Evolutionary conservation across 257 asterid genomes (phyloP), one percentile per base, ranked within the genome.

Genomic region (Fraxinus quadrangulata): DNA sequence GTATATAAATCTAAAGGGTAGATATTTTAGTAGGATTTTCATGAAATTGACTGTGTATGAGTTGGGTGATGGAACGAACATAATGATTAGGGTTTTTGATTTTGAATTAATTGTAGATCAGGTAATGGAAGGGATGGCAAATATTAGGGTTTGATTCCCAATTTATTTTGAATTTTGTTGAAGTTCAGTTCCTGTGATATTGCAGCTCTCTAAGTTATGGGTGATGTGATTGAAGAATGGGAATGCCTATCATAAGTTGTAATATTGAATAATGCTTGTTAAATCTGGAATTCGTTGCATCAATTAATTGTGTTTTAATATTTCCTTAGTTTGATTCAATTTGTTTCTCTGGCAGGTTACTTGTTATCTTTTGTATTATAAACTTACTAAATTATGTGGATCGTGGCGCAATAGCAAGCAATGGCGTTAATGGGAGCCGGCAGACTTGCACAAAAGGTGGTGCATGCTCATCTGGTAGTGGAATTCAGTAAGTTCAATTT

Each of bases 401-500:
- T 81, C 95, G 97, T 7, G 97, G 97, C 75, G 88, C 94, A 72
- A 92, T 92, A 84, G 97, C 97, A 19, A 92, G 97, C 85, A 92
- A 92, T 75, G 97, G 97, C 65, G 97, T 92, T 66, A 92, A 92
- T 75, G 97, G 97, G 76, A 91, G 89, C 81, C 88, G 77, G 28
- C 76, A 36, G 84, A 75, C 81, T 83, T 92, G 97, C 84, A 76
- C 87, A 3, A 77, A 81, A 24, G 39, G 75, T 80, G 97, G 97
- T 71, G 76, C 66, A 49, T 92, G 97, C 77, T 63, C 96, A 14
- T 47, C 89, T 54, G 97, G 94, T 49, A 87, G 84, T 82, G 97
- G 96, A 80, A 91, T 92, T 82, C 97, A 92, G 97, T 92, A 87
- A 86, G 97, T 84, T 67, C 23, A 5, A 26, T 51, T 11, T 14